Base-by-base conservation (phyloP, 257 asterid species). In the Capsicum pubescens region DNA sequence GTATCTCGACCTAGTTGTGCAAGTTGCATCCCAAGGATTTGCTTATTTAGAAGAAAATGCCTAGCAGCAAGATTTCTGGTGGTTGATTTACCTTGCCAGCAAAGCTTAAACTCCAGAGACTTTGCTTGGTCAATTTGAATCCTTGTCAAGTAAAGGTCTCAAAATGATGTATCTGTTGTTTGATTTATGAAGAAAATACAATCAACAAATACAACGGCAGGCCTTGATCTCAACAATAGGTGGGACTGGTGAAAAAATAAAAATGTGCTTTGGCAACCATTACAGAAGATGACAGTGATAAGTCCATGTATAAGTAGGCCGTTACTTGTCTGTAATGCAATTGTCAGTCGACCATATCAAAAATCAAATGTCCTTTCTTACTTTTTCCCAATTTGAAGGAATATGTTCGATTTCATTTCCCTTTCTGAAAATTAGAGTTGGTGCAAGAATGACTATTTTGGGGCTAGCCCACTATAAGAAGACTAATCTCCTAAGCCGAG, bases 1-100 rank as follows among this genome's bases (percentile, higher is more conserved):
- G 99, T 98, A 91, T 97, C 98, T 76, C 97, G 95, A 60, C 99
- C 87, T 68, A 97, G 92, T 86, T 92, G 98, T 14, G 98, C 98
- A 58, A 97, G 95, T 87, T 95, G 96, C 92, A 97, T 83, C 72
- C 97, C 99, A 70, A 93, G 84, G 79, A 89, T 95, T 80, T 94
- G 98, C 83, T 88, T 97, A 76, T 90, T 86, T 6, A 91, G 83
- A 88, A 85, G 84, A 79, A 92, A 97, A 69, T 96, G 95, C 56
- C 93, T 88, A 88, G 98, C 91, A 68, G 95, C 88, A 82, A 92
- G 95, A 89, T 87, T 90, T 89, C 91, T 90, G 84, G 88, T 89
- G 71, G 93, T 87, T 88, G 98, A 95, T 86, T 91, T 88, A 82
- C 98, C 98, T 84, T 92, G 93, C 98, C 98, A 97, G 92, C 86